Percentiles rank a stretch among this genome's conserved stretches.
Conservation (phyloP, 2,329 filamentous ascomycete genomes). For the Colletotrichum sp. region DNA sequence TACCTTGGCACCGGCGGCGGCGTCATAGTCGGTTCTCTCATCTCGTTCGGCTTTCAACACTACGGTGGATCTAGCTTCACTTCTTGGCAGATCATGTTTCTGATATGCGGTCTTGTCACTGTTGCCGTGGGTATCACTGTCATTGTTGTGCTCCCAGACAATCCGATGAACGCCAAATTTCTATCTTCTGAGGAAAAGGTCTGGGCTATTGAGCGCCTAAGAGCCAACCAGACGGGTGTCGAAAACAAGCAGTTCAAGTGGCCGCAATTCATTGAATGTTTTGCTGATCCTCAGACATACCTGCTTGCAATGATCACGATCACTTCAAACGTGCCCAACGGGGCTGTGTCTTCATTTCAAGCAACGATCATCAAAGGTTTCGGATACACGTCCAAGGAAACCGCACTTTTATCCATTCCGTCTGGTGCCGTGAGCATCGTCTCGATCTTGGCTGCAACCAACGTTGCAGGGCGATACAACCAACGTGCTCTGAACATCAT, state of each 20-base stretch:
- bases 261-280: constrained; percentile 63
- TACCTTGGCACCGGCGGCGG: constrained; percentile 66
- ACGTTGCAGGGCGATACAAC: constrained; percentile 56
- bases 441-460: constrained; percentile 64
- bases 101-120: constrained; percentile 67
- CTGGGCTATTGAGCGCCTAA: constrained; percentile 74
- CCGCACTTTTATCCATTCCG: constrained; percentile 69
- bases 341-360: constrained; percentile 70
- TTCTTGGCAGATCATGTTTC: constrained; percentile 58
- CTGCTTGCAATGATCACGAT: constrained; percentile 66
- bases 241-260: constrained; percentile 73
- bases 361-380: constrained; percentile 68
- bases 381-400: constrained; percentile 62
- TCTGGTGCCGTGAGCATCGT: constrained; percentile 67
- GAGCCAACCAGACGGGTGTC: constrained; percentile 79
- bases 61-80: constrained; percentile 38
- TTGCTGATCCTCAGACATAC: constrained; percentile 56
- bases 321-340: constrained; percentile 66
- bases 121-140: constrained; percentile 61
- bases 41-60: constrained; percentile 63
- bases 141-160: constrained; percentile 61
- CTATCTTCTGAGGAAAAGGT: constrained; percentile 69
- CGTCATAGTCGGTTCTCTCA: constrained; percentile 58
- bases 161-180: constrained; percentile 56
- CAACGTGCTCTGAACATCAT: constrained; percentile 54